phyloP scores from a whole-genome alignment of 768 basidiomycete species.

The Tremella fuciformis region DNA sequence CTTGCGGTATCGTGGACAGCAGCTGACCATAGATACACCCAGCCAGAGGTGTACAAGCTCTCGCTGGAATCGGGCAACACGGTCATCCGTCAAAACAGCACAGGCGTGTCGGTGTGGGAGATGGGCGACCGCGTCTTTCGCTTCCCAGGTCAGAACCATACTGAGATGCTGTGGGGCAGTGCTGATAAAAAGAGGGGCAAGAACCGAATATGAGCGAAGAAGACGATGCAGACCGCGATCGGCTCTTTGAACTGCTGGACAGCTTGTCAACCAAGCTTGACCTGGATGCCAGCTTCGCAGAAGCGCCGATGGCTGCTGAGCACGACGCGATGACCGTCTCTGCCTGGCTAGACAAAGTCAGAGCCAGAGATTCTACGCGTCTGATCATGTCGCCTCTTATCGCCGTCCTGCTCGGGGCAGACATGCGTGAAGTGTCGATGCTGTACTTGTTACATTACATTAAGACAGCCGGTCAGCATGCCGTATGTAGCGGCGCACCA shows the following conservation, averaged over 20 bases:
- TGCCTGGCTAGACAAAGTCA: neutral
- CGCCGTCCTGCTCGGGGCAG: slow-evolving; percentile 2
- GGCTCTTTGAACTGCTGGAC: neutral
- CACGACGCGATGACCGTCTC: neutral
- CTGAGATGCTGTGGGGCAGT: neutral
- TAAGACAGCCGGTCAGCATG: neutral
- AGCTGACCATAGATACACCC: neutral
- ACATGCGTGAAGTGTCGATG: neutral
- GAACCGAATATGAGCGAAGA: neutral
- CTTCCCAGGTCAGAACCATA: neutral
- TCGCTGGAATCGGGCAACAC: neutral
- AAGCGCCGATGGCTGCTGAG: neutral
- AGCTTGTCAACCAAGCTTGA: neutral
- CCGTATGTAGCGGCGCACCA: neutral
- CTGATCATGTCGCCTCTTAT: slow-evolving; percentile 2
- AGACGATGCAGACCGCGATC: neutral
- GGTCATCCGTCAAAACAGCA: neutral
- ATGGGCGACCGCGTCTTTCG: neutral
- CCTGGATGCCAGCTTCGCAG: neutral
- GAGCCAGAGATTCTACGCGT: neutral
- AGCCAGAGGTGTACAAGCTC: slow-evolving; percentile 3
- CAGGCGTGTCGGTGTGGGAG: neutral
- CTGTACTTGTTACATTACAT: slow-evolving; percentile 1
- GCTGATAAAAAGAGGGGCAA: neutral
- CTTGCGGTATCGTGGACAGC: too few relatives aligned